Base-by-base conservation (phyloP, 768 basidiomycete genomes). In the Boletus subcaerulescens region DNA sequence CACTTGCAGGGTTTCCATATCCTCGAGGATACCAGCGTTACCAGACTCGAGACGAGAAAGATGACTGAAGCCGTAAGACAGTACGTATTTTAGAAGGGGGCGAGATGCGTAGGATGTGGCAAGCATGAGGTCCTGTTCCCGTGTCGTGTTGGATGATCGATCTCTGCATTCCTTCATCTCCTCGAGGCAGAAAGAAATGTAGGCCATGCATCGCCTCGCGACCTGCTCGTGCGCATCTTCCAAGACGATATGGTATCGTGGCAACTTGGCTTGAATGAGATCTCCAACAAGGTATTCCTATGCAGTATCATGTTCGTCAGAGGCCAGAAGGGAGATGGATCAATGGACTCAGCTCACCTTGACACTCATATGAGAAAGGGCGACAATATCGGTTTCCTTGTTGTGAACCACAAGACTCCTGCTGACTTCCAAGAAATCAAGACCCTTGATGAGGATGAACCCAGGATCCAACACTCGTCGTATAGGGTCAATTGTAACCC, bases 351-450 rank as follows among this genome's bases (percentile, higher is more conserved):
- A 17, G 10, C 45, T 44, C n/a, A 64, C 61, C 45, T 56, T 62
- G 12, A 63, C 48, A 40, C 61, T 63, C 58, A 56, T 56, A n/a
- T 60, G 62, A 22, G 62, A 56, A 0, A 51, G 52, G 0, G 58
- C 20, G 8, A 63, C 14, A 4, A 57, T 26, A 11, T 60, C 61
- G 0, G 55, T 63, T 5, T 60, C 50, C 5, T 49, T 6, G 1
- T 64, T 2, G 14, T 60, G 52, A n/a, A 50, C 17, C 5, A 63
- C 50, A 3, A 63, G 58, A 31, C 55, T 52, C 20, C 20, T 43
- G 29, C 49, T 12, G 8, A 50, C 33, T 5, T 55, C 48, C 22
- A 63, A 5, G 1, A 63, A 49, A 32, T 50, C 10, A 11, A 3
- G 3, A 0, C 11, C 44, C 1, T 40, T n/a, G 2, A 60, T 48